Evolutionary conservation across 805 yeast species (phyloP), one percentile per base, ranked within the genome.

Genomic region (Starmerella floricola): DNA sequence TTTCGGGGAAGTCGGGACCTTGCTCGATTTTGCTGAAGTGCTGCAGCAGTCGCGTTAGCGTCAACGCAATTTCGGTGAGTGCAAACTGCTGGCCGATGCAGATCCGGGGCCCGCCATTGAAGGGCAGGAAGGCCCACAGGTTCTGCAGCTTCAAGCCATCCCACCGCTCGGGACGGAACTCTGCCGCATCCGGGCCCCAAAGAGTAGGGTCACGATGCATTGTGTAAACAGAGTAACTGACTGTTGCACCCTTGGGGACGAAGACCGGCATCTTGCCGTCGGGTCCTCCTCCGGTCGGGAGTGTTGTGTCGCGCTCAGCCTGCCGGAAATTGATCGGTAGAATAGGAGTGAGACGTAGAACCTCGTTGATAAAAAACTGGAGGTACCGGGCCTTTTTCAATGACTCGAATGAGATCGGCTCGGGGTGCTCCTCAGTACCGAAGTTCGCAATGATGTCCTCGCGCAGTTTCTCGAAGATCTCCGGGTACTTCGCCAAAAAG

Each of bases 31-130:
- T 6, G 23, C n/a, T 19, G 45, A 55, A 63, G 40, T 46, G 48
- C 49, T 63, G 65, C 12, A 56, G 48, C 29, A 68, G 52, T 42
- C 71, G 60, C 4, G 60, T 62, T 26, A 68, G 45, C 2, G 65
- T 59, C 44, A 67, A 65, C 10, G 67, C 57, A 4, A 69, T 64
- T 50, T 68, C 72, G 16, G 71, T 67, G 28, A 67, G 62, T 8
- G 72, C 73, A 59, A 68, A 68, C 50, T 68, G 73, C 52, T 68
- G 73, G 24, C 72, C 73, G 40, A 68, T 55, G 49, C 72, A 68
- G 39, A 68, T 66, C 42, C 73, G 55, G 19, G 72, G 72, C 8
- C 73, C 73, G 27, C 73, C 73, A 47, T 67, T 66, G 53, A 67
- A 67, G 23, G 72, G 71, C 27, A 66, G 52, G 46, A 61, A 67